phyloP scores from a whole-genome alignment of 2,329 filamentous ascomycete species.

The Aspergillus sp. region DNA sequence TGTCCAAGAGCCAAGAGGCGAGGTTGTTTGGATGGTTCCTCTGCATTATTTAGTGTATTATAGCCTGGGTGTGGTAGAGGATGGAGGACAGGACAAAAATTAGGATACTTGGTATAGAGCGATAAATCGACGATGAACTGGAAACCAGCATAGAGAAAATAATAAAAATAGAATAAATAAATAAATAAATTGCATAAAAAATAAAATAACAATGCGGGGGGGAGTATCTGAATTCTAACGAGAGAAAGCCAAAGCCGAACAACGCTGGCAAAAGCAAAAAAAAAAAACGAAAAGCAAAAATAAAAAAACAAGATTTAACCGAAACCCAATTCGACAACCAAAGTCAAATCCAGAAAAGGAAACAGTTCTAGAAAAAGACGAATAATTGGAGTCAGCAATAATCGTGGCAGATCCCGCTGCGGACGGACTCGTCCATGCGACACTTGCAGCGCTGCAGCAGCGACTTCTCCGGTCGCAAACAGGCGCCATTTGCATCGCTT shows the following conservation, averaged over 20 bases:
- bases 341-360: no score
- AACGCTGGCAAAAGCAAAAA: no score
- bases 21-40: background rate
- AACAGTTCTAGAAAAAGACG: background rate
- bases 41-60: background rate
- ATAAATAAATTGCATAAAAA: background rate
- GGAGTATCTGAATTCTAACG: background rate
- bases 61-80: background rate
- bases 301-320: background rate
- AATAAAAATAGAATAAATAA: background rate
- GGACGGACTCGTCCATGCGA: background rate
- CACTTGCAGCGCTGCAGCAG: conserved; percentile 1
- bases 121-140: background rate
- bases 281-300: background rate
- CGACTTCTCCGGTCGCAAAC: conserved; percentile 3
- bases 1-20: no score
- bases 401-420: background rate
- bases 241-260: no score
- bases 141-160: no score
- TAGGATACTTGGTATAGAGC: background rate
- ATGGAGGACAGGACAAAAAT: background rate
- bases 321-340: background rate
- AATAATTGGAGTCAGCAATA: background rate
- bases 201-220: background rate
- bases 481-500: background rate